Conservation (phyloP, 371 early-diverging fungal species). For the Fennellomyces sp. region DNA sequence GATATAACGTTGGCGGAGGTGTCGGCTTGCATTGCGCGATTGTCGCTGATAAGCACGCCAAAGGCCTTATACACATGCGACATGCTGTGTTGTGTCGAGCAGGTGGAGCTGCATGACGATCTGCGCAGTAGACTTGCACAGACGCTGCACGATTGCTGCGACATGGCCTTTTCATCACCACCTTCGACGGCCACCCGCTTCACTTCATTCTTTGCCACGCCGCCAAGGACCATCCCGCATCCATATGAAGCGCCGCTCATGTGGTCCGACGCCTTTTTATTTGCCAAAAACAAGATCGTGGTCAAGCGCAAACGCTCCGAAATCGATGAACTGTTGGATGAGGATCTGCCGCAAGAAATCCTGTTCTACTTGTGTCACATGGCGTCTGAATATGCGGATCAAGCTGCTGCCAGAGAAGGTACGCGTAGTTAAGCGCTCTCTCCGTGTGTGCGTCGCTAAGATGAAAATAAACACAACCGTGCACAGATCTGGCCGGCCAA, state of each 20-base stretch:
- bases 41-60: constrained; percentile 21
- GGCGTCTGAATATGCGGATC: constrained; percentile 30
- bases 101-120: constrained; percentile 45
- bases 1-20: constrained; percentile 19
- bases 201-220: constrained; percentile 24
- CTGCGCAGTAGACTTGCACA: constrained; percentile 28
- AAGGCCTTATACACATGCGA: constrained; percentile 23
- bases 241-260: not conserved
- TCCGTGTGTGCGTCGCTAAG: no score
- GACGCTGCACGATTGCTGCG: constrained; percentile 27
- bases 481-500: constrained; percentile 5
- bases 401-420: constrained; percentile 12
- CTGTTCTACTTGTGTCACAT: constrained; percentile 32
- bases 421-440: no score
- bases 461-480: not conserved
- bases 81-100: constrained; percentile 37
- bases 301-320: constrained; percentile 24
- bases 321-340: constrained; percentile 1
- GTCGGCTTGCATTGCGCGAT: constrained; percentile 20
- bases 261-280: constrained; percentile 40
- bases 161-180: constrained; percentile 19
- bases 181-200: constrained; percentile 7
- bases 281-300: constrained; percentile 45
- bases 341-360: constrained; percentile 19
- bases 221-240: constrained; percentile 12